Percentiles rank a stretch among this genome's conserved stretches.
phyloP scores from a whole-genome alignment of 2,329 filamentous ascomycete species.

The Magnaporthiopsis rhizophila region DNA sequence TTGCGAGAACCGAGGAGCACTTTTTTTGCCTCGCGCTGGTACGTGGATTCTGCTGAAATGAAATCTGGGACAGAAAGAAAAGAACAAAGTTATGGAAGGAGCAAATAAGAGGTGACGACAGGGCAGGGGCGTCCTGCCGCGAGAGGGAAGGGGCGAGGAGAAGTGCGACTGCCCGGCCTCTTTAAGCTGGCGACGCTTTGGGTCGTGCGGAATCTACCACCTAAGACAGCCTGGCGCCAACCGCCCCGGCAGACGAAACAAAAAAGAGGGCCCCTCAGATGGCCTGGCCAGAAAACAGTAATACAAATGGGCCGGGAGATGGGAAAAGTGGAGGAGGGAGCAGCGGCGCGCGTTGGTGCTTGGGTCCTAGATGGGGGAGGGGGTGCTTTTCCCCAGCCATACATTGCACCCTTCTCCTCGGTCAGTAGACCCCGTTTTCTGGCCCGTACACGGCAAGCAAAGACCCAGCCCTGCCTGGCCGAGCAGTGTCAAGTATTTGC shows the following conservation, averaged over 20 bases:
- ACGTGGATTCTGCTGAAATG: too few species aligned
- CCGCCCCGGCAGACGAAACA: neutral
- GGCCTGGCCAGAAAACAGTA: neutral
- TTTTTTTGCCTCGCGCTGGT: neutral
- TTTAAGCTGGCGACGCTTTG: constrained; percentile 1
- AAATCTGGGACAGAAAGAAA: neutral
- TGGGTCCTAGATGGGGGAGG: neutral
- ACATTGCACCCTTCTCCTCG: neutral
- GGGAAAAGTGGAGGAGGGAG: neutral
- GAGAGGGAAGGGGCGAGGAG: neutral
- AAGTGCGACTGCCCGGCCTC: constrained; percentile 5
- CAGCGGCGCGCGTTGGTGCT: neutral
- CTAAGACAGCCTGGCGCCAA: constrained; percentile 4
- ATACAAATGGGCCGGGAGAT: neutral
- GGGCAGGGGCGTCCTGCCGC: neutral
- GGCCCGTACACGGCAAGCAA: neutral
- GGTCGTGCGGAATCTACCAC: constrained; percentile 1
- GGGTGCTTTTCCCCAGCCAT: neutral
- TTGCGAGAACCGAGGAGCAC: neutral
- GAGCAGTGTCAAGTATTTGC: neutral
- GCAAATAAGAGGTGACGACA: neutral
- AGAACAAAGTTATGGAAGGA: neutral
- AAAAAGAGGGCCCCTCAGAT: neutral
- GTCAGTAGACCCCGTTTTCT: neutral
- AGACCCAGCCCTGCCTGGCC: neutral